Evolutionary conservation across 371 early-diverging fungal genomes (phyloP).

Genomic region (Rhizopus arrhizus): DNA sequence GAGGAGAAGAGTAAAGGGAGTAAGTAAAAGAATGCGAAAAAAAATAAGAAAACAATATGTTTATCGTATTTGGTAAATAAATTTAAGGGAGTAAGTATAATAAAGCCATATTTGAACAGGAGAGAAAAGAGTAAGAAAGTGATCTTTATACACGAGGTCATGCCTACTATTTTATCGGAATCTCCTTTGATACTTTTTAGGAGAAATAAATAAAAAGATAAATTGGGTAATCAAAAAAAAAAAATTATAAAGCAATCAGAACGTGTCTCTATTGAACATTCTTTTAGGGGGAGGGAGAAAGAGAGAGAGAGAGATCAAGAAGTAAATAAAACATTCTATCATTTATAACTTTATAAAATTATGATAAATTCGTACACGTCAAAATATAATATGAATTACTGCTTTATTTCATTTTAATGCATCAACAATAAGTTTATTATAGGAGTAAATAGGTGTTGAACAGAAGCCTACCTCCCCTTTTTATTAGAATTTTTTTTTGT

Average conservation of each 20-base stretch:
- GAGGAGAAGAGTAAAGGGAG: too few species aligned
- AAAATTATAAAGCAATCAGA: background rate
- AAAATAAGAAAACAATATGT: too few species aligned
- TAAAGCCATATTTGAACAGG: conserved; percentile 8
- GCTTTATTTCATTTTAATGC: background rate
- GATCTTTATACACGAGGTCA: conserved; percentile 1
- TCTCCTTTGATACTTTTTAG: background rate
- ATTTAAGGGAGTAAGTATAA: background rate
- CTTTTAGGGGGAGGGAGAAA: background rate
- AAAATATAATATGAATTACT: background rate
- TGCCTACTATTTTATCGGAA: conserved; percentile 9
- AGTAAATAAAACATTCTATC: too few species aligned
- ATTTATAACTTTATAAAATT: too few species aligned
- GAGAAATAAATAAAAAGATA: background rate
- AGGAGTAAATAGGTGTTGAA: background rate
- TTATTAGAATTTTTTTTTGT: background rate
- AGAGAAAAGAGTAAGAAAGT: background rate
- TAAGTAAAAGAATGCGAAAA: too few species aligned
- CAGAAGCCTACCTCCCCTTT: background rate
- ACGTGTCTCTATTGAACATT: background rate
- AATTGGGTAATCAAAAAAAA: background rate
- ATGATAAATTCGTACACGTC: background rate
- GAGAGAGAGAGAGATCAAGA: too few species aligned
- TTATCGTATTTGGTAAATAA: background rate
- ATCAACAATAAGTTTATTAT: background rate